Evolutionary conservation across 1,284 basidiomycete species (phyloP).

Genomic region (Ustanciosporium gigantosporum): DNA sequence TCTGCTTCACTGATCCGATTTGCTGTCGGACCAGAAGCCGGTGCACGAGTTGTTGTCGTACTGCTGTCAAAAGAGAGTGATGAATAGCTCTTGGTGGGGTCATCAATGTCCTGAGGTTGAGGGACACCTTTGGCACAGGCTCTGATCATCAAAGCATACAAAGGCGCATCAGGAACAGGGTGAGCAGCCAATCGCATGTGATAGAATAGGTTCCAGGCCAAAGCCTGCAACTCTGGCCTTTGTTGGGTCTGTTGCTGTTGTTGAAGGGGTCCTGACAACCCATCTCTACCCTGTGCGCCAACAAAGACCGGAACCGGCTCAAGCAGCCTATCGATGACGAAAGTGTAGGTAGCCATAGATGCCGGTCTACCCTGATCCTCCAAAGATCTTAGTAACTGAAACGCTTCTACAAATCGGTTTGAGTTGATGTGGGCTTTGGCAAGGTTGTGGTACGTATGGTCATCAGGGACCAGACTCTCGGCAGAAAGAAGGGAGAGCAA

Average conservation of each 20-base stretch:
- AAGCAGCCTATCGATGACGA: constrained; percentile 42
- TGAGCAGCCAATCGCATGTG: constrained; percentile 96
- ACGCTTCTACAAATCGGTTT: constrained; percentile 20
- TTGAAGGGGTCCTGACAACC: too few species aligned
- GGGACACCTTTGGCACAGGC: constrained; percentile 72
- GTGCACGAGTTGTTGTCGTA: not conserved
- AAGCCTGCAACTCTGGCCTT: constrained; percentile 24
- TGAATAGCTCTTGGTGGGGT: constrained; percentile 2
- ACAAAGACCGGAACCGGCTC: constrained; percentile 2
- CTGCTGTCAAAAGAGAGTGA: not conserved
- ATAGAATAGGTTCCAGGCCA: constrained; percentile 81
- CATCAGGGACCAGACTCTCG: constrained; percentile 25
- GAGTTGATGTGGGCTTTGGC: constrained; percentile 42
- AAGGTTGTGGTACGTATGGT: constrained; percentile 45
- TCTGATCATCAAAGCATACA: constrained; percentile 85
- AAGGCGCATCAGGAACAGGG: constrained; percentile 72
- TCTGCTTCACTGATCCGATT: constrained; percentile 72
- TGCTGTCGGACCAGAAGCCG: not conserved
- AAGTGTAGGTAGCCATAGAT: constrained; percentile 50
- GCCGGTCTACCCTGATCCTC: constrained; percentile 41
- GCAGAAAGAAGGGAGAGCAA: constrained; percentile 16
- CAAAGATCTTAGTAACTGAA: constrained; percentile 39
- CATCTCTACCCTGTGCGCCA: not conserved
- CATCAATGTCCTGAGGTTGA: constrained; percentile 60
- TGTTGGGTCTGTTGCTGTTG: constrained; percentile 2